Base-by-base conservation (phyloP, 1,139 yeast species). In the Suhomyces anneliseae region DNA sequence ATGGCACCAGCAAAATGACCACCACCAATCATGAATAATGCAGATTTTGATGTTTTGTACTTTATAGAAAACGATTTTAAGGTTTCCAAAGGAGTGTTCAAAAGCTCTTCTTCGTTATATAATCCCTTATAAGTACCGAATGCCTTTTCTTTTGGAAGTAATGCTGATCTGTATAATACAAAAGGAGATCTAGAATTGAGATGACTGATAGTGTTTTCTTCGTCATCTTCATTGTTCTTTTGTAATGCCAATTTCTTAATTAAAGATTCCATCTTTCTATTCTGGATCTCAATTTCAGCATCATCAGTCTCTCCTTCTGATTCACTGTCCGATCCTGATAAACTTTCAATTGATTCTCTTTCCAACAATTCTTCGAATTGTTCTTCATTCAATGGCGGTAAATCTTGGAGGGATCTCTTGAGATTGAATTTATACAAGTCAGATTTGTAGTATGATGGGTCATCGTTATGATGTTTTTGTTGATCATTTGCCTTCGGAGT, bases 1-100 rank as follows among this genome's bases (percentile, higher is more conserved):
- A 93, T 86, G 0, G 97, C 97, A 10, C 95, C 99, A 0, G 98
- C 96, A 72, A 93, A 95, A 68, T 95, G 98, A 37, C 99, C 99
- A 41, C 99, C 98, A 9, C 98, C 98, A 48, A 93, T 81, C 97
- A 95, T 90, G 54, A 93, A 79, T 11, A 93, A 68, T 1, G 96
- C 96, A 4, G 89, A 89, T 51, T 76, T 73, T 4, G 69, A 55
- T 7, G 52, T 53, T 4, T 60, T 55, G 10, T 56, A 54, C 15
- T 51, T 45, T 8, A 53, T 36, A 31, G 72, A 67, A 61, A 71
- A 62, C 9, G 46, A 56, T 45, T 60, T 62, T 37, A 82, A 64
- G 2, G 78, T 68, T 27, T 61, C 66, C 19, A 79, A 57, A 0
- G 86, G 90, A 37, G 65, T 61, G 7, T 54, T 39, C 14, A 54